phyloP scores from a whole-genome alignment of 805 yeast species.

The Sungouiella blattae region DNA sequence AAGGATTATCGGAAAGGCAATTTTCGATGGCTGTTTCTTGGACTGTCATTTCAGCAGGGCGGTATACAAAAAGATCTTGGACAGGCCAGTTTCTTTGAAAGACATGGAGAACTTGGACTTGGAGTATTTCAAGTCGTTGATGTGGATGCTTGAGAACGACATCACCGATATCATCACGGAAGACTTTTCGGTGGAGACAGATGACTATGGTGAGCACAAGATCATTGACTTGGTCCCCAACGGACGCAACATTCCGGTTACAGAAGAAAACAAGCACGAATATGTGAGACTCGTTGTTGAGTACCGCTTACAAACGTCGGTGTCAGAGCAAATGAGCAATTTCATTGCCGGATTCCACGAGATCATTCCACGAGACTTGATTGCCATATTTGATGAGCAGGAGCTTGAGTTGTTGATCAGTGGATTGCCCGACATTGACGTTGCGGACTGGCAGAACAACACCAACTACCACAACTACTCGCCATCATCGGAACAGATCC shows the following conservation, averaged over 20 bases:
- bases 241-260: constrained; percentile 82
- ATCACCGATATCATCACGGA: constrained; percentile 94
- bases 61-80: constrained; percentile 83
- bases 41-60: constrained; percentile 96
- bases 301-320: constrained; percentile 77
- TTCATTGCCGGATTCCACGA: constrained; percentile 87
- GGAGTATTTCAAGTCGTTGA: constrained; percentile 85
- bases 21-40: constrained; percentile 76
- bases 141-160: constrained; percentile 97
- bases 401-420: constrained; percentile 89
- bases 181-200: constrained; percentile 89
- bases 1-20: constrained; percentile 89
- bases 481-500: constrained; percentile 78
- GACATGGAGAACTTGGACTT: constrained; percentile 94
- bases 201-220: constrained; percentile 89
- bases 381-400: constrained; percentile 89
- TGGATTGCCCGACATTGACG: constrained; percentile 95
- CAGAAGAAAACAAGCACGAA: constrained; percentile 80
- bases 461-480: constrained; percentile 79
- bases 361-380: constrained; percentile 76
- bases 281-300: constrained; percentile 85
- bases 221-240: constrained; percentile 75
- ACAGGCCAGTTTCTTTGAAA: constrained; percentile 75
- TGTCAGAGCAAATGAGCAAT: constrained; percentile 81
- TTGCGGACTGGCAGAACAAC: constrained; percentile 92